These are phyloP conservation scores for Fusarium ambrosium DNA, from an alignment of 2,329 filamentous ascomycete species.

Conservation along the genomic window DNA sequence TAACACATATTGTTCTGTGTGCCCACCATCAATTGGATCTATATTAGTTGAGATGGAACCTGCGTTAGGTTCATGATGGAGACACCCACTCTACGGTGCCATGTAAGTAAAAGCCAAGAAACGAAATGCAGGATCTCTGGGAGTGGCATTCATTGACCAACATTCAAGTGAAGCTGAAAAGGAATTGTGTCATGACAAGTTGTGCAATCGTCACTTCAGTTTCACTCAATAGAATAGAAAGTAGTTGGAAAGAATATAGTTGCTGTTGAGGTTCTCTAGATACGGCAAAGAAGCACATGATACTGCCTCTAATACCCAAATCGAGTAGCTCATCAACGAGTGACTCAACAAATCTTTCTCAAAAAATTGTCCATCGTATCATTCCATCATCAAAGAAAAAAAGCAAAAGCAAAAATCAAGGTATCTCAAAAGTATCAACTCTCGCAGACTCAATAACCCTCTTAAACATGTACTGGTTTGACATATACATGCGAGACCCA, in stretches of 20 bases:
- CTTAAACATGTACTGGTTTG: slow-evolving; percentile 37
- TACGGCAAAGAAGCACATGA: background rate
- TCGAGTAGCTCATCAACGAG: slow-evolving; percentile 16
- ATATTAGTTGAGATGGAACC: background rate
- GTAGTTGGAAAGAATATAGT: background rate
- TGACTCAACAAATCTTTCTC: slow-evolving; percentile 4
- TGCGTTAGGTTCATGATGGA: background rate
- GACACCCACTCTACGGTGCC: no score
- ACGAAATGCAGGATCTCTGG: background rate
- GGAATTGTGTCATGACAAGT: background rate
- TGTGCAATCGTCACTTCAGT: background rate
- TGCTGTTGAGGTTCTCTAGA: background rate
- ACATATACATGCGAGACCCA: slow-evolving; percentile 33
- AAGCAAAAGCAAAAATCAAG: slow-evolving; percentile 5
- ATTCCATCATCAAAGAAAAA: background rate
- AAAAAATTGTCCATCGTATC: slow-evolving; percentile 2
- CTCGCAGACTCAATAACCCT: slow-evolving; percentile 34
- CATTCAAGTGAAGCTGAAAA: background rate
- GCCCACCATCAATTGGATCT: background rate
- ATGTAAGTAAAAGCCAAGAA: background rate
- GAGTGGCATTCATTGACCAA: background rate
- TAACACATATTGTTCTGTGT: background rate
- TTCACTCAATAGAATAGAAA: background rate
- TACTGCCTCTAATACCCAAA: background rate
- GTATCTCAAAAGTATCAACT: slow-evolving; percentile 32